phyloP scores from a whole-genome alignment of 139 green algal genomes.

The Picochlorum sp. region DNA sequence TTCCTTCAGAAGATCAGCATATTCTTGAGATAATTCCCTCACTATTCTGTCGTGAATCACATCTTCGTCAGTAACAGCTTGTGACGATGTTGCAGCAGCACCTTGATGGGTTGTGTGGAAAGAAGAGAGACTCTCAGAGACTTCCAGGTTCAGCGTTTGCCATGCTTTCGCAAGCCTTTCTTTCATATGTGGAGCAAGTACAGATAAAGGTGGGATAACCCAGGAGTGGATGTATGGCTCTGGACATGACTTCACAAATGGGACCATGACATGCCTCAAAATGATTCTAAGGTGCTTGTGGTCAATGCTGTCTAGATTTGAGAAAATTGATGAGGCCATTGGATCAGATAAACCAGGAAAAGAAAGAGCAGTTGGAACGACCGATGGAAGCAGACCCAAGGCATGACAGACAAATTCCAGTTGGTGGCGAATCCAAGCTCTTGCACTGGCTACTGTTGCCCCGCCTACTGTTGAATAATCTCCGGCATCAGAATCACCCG shows the following conservation, averaged over 20 bases:
- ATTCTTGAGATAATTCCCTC: conserved; percentile 60
- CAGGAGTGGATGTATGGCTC: conserved; percentile 17
- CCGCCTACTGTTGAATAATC: conserved; percentile 34
- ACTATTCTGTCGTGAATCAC: conserved; percentile 51
- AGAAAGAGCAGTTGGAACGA: conserved; percentile 12
- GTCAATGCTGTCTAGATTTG: conserved; percentile 31
- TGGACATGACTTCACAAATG: conserved; percentile 22
- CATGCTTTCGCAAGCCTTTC: background rate
- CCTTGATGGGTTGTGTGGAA: background rate
- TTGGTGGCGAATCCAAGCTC: conserved; percentile 35
- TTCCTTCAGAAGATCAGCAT: conserved; percentile 38
- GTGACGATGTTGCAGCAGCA: background rate
- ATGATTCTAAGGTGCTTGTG: conserved; percentile 51
- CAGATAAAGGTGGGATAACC: conserved; percentile 29
- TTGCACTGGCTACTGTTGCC: conserved; percentile 20
- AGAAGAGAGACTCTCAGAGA: no score
- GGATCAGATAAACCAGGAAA: background rate
- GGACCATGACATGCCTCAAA: conserved; percentile 48
- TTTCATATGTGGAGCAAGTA: conserved; percentile 46
- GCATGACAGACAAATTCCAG: conserved; percentile 39
- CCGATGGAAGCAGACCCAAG: conserved; percentile 26
- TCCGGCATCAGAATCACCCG: conserved; percentile 13
- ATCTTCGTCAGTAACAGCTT: conserved; percentile 43
- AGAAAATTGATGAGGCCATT: conserved; percentile 7
- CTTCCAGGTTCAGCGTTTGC: background rate